Evolutionary conservation across 2,329 filamentous ascomycete genomes (phyloP), one percentile per base, ranked within the genome.

Genomic region (Coniochaeta prunicola): DNA sequence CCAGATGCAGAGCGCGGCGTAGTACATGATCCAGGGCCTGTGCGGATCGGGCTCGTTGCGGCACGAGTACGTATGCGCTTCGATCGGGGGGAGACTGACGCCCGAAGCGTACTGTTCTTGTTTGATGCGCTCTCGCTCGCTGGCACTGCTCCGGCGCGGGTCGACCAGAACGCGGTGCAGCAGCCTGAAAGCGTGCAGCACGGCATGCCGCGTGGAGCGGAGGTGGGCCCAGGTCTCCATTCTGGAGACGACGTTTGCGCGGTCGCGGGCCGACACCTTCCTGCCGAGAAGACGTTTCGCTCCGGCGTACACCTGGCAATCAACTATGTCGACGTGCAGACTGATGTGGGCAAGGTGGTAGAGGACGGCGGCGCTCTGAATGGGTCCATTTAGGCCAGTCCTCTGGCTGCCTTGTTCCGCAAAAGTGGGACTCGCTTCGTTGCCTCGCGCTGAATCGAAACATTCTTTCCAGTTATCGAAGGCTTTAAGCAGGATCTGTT

Each of bases 261-360:
- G 87, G 73, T 96, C 92, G 57, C 87, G 81, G 0, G 84, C 81
- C 0, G 89, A 91, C 45, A 96, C 90, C 19, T 87, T 87, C 42
- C 91, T 84, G 9, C 91, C 91, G 1, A 96, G 81, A 1, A 96
- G 76, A 19, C 90, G 83, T 59, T 85, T 87, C 0, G 90, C 89
- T 2, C 91, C 89, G 0, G 91, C 90, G 69, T 91, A 96, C 50
- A 96, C 91, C 71, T 96, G 91, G 67, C 90, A 92, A 70, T 96
- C 91, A 26, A 94, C 85, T 45, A 96, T 90, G 67, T 96, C 90
- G 42, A 92, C 89, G 68, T 96, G 90, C 68, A 94, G 87, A 38
- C 89, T 90, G 81, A 97, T 92, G 66, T 96, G 91, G 0, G 91
- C 91, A 17, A 97, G 77, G 63, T 93, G 91, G 67, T 96, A 92